Percentiles rank a stretch among this genome's conserved stretches.
Conservation (phyloP, 2,329 filamentous ascomycete species). For the Diaporthe sp. region DNA sequence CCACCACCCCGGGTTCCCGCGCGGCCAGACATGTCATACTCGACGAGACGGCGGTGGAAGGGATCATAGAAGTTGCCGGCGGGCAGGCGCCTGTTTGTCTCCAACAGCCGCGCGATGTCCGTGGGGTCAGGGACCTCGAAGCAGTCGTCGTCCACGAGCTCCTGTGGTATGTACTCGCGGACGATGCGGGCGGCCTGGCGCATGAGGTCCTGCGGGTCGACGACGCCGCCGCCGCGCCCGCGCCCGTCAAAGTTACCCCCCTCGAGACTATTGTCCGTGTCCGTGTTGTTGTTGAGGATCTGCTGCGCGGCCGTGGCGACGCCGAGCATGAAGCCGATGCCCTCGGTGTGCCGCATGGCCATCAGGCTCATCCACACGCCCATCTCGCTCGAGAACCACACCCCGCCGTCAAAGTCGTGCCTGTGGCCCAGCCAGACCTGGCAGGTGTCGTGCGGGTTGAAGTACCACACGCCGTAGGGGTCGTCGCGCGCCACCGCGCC, state of each 20-base stretch:
- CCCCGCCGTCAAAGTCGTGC: slow-evolving; percentile 27
- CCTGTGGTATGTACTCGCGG: not conserved
- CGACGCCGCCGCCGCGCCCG: too few relatives aligned
- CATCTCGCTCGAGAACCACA: slow-evolving; percentile 5
- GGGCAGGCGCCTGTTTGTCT: slow-evolving; percentile 39
- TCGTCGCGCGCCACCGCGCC: not conserved
- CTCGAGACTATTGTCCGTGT: too few relatives aligned
- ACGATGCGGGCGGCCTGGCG: not conserved
- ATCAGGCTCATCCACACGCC: not conserved
- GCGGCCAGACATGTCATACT: not conserved
- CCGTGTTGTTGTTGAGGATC: not conserved
- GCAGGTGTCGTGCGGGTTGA: slow-evolving; percentile 27
- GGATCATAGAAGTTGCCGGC: slow-evolving; percentile 20
- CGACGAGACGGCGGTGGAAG: not conserved
- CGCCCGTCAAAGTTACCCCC: too few relatives aligned
- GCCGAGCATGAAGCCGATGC: slow-evolving; percentile 24
- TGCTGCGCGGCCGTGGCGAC: not conserved
- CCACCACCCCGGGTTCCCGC: not conserved
- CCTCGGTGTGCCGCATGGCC: not conserved
- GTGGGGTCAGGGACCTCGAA: not conserved
- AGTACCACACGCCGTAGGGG: slow-evolving; percentile 20
- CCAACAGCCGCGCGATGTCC: not conserved
- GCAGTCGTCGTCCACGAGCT: not conserved
- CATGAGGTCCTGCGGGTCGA: not conserved
- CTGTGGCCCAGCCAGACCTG: slow-evolving; percentile 17